A percentile compares a stretch with the other conserved stretches of the same genome.
Evolutionary conservation across 345 rosid genomes (phyloP).

Genomic region (Eucalyptus fibrosa): DNA sequence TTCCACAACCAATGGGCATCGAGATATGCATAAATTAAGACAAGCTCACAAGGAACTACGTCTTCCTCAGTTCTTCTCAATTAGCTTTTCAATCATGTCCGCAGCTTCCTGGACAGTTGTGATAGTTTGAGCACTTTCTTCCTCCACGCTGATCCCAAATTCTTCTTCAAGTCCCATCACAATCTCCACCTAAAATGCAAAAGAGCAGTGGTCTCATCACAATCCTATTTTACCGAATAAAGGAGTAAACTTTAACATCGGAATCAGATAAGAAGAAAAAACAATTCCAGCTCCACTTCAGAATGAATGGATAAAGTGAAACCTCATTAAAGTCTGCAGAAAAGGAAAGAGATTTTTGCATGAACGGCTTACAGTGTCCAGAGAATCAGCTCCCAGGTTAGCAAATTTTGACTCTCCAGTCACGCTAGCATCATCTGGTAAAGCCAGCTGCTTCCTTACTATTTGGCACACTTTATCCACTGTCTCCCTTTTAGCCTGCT

Average conservation of each 20-base stretch:
- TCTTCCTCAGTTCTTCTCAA: slow-evolving; percentile 11
- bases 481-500: slow-evolving; percentile 32
- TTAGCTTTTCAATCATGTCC: slow-evolving; percentile 50
- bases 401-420: slow-evolving; percentile 34
- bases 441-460: slow-evolving; percentile 38
- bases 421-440: slow-evolving; percentile 12
- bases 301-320: not conserved
- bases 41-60: not conserved
- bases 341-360: not conserved
- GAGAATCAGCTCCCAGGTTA: slow-evolving; percentile 40
- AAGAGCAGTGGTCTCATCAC: not conserved
- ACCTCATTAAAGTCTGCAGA: not conserved
- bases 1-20: not conserved
- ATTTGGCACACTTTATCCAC: slow-evolving; percentile 24
- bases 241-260: not conserved
- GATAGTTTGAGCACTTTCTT: slow-evolving; percentile 55
- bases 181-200: slow-evolving; percentile 43
- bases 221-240: not conserved
- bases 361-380: slow-evolving; percentile 24
- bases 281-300: not conserved
- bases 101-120: slow-evolving; percentile 64
- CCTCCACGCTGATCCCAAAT: slow-evolving; percentile 61
- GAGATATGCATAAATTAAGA: not conserved
- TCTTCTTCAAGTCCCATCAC: slow-evolving; percentile 72
- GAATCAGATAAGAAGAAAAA: not conserved